Percentiles rank a stretch among this genome's conserved stretches.
Conservation (phyloP, 441 rosid genomes). For the Erodium moschatum region DNA sequence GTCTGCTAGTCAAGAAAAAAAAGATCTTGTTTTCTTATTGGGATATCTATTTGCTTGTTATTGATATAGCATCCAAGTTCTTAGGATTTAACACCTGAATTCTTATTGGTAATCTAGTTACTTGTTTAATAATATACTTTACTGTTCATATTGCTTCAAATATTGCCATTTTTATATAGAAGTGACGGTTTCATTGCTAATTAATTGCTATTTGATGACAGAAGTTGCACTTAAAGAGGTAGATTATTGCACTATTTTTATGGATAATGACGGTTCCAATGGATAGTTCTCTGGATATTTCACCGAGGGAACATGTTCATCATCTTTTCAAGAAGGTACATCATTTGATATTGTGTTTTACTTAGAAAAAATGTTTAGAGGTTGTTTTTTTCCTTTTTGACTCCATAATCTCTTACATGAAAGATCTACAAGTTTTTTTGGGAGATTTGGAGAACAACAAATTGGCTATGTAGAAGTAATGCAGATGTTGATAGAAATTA, state of each 20-base stretch:
- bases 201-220: background rate
- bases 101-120: constrained; percentile 1
- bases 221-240: background rate
- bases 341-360: background rate
- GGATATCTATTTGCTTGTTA: background rate
- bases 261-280: constrained; percentile 5
- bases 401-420: background rate
- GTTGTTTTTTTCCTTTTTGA: background rate
- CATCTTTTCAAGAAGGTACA: constrained; percentile 9
- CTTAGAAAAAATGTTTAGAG: constrained; percentile 5
- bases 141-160: background rate
- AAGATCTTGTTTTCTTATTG: background rate
- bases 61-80: background rate
- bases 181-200: background rate
- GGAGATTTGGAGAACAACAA: constrained; percentile 1
- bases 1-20: no score
- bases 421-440: background rate
- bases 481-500: constrained; percentile 1
- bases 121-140: background rate
- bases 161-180: background rate
- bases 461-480: background rate
- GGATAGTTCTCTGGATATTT: constrained; percentile 5
- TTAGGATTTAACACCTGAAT: background rate
- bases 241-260: background rate
- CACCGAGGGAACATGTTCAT: background rate